Conservation (phyloP, 164 flowering plant genomes). For the Sedum album region DNA sequence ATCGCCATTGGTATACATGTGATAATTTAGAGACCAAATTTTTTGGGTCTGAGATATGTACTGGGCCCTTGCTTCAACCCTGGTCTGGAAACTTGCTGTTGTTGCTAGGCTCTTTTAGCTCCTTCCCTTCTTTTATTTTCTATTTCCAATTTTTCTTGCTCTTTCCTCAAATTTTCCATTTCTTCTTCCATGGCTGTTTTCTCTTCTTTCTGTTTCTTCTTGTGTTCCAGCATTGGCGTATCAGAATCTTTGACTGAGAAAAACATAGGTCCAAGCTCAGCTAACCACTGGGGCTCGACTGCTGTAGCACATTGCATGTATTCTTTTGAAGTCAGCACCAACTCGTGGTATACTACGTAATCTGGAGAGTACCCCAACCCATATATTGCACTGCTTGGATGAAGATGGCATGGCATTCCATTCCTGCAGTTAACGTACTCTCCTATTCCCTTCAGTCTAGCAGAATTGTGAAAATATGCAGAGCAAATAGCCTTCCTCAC, state of each 20-base stretch:
- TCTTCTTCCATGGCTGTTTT: conserved; percentile 90
- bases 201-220: conserved; percentile 71
- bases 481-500: conserved; percentile 84
- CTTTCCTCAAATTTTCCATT: conserved; percentile 70
- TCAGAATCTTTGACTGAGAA: conserved; percentile 82
- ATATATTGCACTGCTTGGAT: conserved; percentile 76
- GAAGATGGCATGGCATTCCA: conserved; percentile 85
- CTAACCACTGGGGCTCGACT: conserved; percentile 91
- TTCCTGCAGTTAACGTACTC: conserved; percentile 78
- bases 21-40: conserved; percentile 46
- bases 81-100: conserved; percentile 59
- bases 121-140: conserved; percentile 37
- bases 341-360: conserved; percentile 83
- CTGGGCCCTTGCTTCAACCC: conserved; percentile 49
- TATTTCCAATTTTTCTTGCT: conserved; percentile 41
- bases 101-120: conserved; percentile 45
- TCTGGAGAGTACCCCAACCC: conserved; percentile 81
- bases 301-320: conserved; percentile 90
- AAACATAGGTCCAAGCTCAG: conserved; percentile 89
- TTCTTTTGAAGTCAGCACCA: conserved; percentile 72
- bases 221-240: conserved; percentile 72
- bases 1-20: no score
- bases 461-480: conserved; percentile 86
- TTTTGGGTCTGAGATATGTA: conserved; percentile 73
- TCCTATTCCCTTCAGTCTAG: conserved; percentile 73